A percentile compares a stretch with the other conserved stretches of the same genome.
Conservation (phyloP, 2,329 filamentous ascomycete genomes). For the Verticillium albo-atrum region DNA sequence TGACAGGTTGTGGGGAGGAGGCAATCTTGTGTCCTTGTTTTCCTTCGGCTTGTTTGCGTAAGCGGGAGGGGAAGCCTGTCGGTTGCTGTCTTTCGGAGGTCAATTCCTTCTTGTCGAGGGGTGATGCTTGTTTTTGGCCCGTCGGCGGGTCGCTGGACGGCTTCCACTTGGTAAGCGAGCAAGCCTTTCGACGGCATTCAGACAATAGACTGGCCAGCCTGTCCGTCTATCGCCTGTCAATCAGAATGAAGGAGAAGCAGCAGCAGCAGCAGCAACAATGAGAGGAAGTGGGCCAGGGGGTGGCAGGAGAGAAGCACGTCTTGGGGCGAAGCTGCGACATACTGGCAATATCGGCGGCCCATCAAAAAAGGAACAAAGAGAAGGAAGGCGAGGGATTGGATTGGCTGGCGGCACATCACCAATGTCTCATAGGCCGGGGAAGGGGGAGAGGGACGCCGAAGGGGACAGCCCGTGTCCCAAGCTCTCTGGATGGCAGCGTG, state of each 20-base stretch:
- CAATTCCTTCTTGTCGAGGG: not conserved
- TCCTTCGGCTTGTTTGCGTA: not conserved
- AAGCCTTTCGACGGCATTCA: not conserved
- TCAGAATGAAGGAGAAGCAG: not conserved
- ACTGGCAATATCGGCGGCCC: not conserved
- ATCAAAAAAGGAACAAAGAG: not conserved
- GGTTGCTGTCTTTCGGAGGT: not conserved
- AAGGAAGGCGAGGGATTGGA: not conserved
- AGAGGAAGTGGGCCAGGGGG: not conserved
- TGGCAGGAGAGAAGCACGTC: not conserved
- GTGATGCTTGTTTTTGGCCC: not conserved
- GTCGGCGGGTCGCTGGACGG: not conserved
- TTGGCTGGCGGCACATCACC: not conserved
- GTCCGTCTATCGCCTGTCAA: not conserved
- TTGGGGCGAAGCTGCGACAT: not conserved
- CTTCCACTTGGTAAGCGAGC: not conserved
- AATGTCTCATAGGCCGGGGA: not conserved
- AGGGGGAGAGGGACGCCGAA: not conserved
- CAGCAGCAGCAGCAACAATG: not conserved
- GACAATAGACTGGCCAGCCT: not conserved
- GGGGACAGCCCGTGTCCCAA: not conserved
- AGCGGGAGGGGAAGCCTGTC: not conserved
- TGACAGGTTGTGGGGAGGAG: not conserved
- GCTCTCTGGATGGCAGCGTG: not conserved
- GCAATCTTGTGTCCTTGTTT: not conserved